Conservation (phyloP, 345 rosid species). For the Murraya koenigii region DNA sequence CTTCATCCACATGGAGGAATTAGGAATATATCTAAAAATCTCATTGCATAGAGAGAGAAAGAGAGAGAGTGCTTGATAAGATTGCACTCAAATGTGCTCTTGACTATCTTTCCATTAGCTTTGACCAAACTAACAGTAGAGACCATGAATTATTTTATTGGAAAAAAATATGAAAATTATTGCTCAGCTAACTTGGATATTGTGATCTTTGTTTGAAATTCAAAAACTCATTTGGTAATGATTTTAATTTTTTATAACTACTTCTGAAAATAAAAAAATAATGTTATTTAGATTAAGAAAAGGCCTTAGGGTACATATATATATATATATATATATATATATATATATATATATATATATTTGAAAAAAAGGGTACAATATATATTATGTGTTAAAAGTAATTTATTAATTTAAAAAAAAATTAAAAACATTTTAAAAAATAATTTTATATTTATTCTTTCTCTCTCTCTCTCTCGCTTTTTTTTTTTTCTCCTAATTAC, state of each 20-base stretch:
- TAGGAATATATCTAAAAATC: conserved; percentile 6
- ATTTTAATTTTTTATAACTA: background rate
- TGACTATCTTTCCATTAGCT: conserved; percentile 38
- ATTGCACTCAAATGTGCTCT: conserved; percentile 50
- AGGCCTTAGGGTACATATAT: too few species aligned
- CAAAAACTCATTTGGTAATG: background rate
- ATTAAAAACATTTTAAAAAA: background rate
- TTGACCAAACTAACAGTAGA: conserved; percentile 26
- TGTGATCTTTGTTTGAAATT: too few species aligned
- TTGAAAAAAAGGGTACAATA: too few species aligned
- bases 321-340: too few species aligned
- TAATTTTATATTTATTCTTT: background rate
- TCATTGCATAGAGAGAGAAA: background rate
- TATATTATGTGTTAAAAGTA: too few species aligned
- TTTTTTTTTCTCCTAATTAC: too few species aligned
- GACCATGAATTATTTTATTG: background rate
- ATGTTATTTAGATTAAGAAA: too few species aligned
- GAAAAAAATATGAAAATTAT: too few species aligned
- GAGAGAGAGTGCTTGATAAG: conserved; percentile 29
- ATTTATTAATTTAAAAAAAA: too few species aligned
- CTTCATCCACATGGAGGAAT: background rate
- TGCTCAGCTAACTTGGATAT: too few species aligned
- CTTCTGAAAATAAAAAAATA: background rate
- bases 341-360: too few species aligned
- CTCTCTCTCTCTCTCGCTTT: too few species aligned